These are phyloP conservation scores for Populus alba DNA, from an alignment of 345 rosid species.

Conservation along the genomic window DNA sequence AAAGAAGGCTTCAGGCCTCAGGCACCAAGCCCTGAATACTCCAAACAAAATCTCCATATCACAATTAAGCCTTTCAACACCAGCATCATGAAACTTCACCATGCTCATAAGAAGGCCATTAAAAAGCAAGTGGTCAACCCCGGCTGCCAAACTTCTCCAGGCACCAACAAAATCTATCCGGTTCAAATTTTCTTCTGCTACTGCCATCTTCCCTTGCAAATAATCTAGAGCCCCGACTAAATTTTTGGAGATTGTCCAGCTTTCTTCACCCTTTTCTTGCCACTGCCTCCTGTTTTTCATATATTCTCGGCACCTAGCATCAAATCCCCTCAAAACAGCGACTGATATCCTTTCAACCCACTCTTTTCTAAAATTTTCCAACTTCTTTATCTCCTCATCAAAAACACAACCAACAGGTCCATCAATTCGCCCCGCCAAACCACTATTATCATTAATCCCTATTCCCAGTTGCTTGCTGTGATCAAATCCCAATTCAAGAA, in stretches of 20 bases:
- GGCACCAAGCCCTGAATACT: slow-evolving; percentile 75
- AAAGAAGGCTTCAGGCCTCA: slow-evolving; percentile 82
- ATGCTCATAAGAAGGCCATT: slow-evolving; percentile 57
- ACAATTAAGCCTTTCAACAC: slow-evolving; percentile 55
- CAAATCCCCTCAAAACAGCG: slow-evolving; percentile 80
- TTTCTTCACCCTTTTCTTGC: slow-evolving; percentile 77
- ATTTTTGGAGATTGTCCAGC: slow-evolving; percentile 57
- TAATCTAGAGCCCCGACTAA: slow-evolving; percentile 71
- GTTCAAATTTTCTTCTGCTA: slow-evolving; percentile 57
- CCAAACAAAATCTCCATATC: slow-evolving; percentile 70
- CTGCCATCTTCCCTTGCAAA: slow-evolving; percentile 70
- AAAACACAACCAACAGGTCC: slow-evolving; percentile 46
- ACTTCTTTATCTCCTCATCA: slow-evolving; percentile 48
- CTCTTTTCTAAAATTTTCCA: slow-evolving; percentile 62
- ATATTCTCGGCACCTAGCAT: slow-evolving; percentile 70
- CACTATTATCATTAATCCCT: slow-evolving; percentile 15
- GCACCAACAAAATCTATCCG: slow-evolving; percentile 56
- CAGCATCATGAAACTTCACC: slow-evolving; percentile 54
- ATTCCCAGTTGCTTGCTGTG: slow-evolving; percentile 38
- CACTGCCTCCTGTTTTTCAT: slow-evolving; percentile 73
- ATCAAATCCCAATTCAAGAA: slow-evolving; percentile 64
- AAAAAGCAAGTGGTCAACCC: slow-evolving; percentile 56
- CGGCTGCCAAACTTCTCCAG: slow-evolving; percentile 79
- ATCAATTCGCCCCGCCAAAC: slow-evolving; percentile 18
- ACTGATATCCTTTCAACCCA: slow-evolving; percentile 78